Base-by-base conservation (phyloP, 768 basidiomycete genomes). In the Lactarius sanguifluus region DNA sequence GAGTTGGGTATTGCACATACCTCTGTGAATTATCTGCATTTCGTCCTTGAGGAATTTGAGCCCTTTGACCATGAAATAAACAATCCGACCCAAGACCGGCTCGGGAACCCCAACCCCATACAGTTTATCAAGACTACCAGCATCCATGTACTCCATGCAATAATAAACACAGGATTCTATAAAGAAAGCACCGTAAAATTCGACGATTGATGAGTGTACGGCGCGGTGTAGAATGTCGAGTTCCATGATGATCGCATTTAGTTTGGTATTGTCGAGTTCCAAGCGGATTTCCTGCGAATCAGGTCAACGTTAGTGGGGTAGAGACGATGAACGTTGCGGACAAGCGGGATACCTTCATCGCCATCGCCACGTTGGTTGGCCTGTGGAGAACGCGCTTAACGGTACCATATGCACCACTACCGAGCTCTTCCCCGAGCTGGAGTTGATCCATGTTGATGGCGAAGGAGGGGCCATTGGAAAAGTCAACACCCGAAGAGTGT, bases 131-230 rank as follows among this genome's bases (percentile, higher is more conserved):
- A 99, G 83, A 47, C 89, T 91, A n/a, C 96, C 95, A 13, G 95
- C 96, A 75, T 99, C 96, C 97, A 99, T 99, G 79, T 89, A 93
- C 81, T 99, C 97, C 96, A 98, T 98, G 78, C 96, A 98, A 76
- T 97, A 98, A 79, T 99, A 98, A 28, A 99, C 97, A 76, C 96
- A 99, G n/a, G 93, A 93, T 75, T 99, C 97, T 77, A 97, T 95
- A 78, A 97, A 98, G 81, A 99, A 99, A 5, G 97, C 97, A 54
- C 97, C 97, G 75, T 96, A 98, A 72, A 99, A 99, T 68, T 98
- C 97, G 73, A 99, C 93, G 70, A 98, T 98, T 73, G 92, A 88
- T 3, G 91, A 91, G 10, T 91, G 88, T 54, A 89, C 84, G 3
- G 96, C 96, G 32, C 95, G 92, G 77, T 99, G 97, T 8, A 99